Conservation (phyloP, 176 grass and related monocot genomes). For the Zizania latifolia region DNA sequence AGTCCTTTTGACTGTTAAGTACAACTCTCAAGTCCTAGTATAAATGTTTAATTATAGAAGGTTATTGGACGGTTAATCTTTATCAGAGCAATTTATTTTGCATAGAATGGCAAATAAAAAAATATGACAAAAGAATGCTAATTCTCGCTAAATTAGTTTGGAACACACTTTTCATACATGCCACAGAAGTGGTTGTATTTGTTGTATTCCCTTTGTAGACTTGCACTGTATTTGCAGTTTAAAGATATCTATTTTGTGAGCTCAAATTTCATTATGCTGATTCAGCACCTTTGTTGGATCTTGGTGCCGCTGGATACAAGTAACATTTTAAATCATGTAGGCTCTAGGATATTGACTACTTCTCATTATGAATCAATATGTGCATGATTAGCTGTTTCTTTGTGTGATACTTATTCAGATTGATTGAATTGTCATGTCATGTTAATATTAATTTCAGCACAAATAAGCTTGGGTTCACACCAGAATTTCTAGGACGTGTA, state of each 20-base stretch:
- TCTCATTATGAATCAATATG: background rate
- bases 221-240: background rate
- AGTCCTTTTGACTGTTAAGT: conserved; percentile 19
- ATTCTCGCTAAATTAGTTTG: background rate
- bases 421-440: conserved; percentile 2
- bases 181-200: background rate
- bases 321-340: background rate
- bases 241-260: background rate
- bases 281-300: background rate
- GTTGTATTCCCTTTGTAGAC: background rate
- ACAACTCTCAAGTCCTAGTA: conserved; percentile 3
- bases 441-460: conserved; percentile 65
- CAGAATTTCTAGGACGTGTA: conserved; percentile 94
- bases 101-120: background rate
- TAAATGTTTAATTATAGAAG: background rate
- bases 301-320: background rate
- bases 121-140: conserved; percentile 8
- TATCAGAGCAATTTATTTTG: conserved; percentile 12
- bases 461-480: conserved; percentile 95
- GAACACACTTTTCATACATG: background rate
- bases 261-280: background rate
- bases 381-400: background rate
- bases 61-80: conserved; percentile 7
- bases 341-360: background rate
- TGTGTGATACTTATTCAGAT: conserved; percentile 5